A percentile compares a stretch with the other conserved stretches of the same genome.
These are phyloP conservation scores for Microcyclosporella mali DNA, from an alignment of 2,329 filamentous ascomycete species.

Conservation along the genomic window DNA sequence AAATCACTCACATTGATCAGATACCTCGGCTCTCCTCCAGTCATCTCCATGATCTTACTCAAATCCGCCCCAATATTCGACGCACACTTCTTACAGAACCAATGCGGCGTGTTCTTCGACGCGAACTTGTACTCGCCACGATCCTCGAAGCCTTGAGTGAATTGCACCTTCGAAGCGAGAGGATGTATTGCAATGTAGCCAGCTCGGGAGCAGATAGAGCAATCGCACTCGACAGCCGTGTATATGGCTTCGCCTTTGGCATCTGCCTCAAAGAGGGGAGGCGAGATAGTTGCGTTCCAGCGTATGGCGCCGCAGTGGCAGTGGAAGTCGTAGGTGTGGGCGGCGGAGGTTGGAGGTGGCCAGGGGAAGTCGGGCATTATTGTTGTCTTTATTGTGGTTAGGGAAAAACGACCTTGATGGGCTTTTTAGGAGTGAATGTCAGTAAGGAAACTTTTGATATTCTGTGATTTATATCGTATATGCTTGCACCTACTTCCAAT, in stretches of 20 bases:
- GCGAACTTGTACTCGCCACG: constrained; percentile 17
- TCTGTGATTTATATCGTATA: too few relatives aligned
- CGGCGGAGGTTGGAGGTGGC: neutral
- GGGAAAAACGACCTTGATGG: too few relatives aligned
- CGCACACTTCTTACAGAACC: constrained; percentile 22
- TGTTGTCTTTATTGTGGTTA: too few relatives aligned
- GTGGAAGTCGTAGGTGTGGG: constrained; percentile 11
- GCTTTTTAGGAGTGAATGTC: too few relatives aligned
- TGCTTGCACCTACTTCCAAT: too few relatives aligned
- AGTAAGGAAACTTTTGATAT: too few relatives aligned
- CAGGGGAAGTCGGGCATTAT: neutral
- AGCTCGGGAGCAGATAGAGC: constrained; percentile 22
- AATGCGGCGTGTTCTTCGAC: constrained; percentile 17
- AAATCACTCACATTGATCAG: constrained; percentile 22
- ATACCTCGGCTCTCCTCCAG: constrained; percentile 13
- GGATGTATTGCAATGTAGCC: constrained; percentile 21
- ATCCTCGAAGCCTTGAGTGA: constrained; percentile 18
- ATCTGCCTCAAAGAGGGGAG: constrained; percentile 18
- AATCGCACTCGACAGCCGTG: constrained; percentile 20
- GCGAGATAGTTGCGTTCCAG: constrained; percentile 22
- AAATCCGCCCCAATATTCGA: constrained; percentile 20
- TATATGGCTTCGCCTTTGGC: constrained; percentile 16
- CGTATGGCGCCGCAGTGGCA: constrained; percentile 28
- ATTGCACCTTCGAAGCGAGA: constrained; percentile 14
- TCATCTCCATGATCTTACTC: constrained; percentile 11